Base-by-base conservation (phyloP, 2,329 filamentous ascomycete genomes). In the Tolypocladium nubicola region DNA sequence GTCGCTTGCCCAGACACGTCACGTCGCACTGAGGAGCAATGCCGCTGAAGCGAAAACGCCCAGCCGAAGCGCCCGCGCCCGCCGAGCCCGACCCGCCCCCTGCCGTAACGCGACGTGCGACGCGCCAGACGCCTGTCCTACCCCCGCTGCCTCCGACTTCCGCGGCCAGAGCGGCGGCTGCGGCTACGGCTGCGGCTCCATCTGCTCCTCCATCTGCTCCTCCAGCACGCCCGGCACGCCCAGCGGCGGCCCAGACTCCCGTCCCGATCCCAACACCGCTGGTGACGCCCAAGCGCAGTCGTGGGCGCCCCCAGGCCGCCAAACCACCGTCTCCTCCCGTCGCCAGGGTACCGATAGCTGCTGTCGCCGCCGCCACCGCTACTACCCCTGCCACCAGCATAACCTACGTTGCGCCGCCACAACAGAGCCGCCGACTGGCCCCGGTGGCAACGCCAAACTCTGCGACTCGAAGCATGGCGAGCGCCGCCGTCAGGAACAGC, bases 41-140 rank as follows among this genome's bases (percentile, higher is more conserved):
- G 71, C 67, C 71, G 61, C 63, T 65, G 61, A 75, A 74, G 66
- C 71, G 71, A 63, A 73, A 72, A 61, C 69, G 65, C 61, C 65
- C 64, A 53, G 64, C 66, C 61, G 66, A 70, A 47, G 59, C 63
- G 55, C 57, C 60, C 49, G 62, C 62, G 41, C 53, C 59, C 57
- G 54, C 56, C 53, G 61, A 60, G 33, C 59, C 58, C 56, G 60
- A 61, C 30, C 30, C 47, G 47, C 47, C 3, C 57, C 57, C 65
- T 57, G 58, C 63, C 52, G 55, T 60, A 41, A 67, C 70, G 69
- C 71, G 72, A 65, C 69, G 71, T 59, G 66, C 70, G 60, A 73
- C 72, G 71, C 72, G 72, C 69, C 72, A 73, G 59, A 73, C 70
- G 61, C 66, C 68, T 30, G 66, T 70, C 53, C 61, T 64, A 57